These are phyloP conservation scores for Apiospora koreana DNA, from an alignment of 2,329 filamentous ascomycete genomes.

Conservation along the genomic window DNA sequence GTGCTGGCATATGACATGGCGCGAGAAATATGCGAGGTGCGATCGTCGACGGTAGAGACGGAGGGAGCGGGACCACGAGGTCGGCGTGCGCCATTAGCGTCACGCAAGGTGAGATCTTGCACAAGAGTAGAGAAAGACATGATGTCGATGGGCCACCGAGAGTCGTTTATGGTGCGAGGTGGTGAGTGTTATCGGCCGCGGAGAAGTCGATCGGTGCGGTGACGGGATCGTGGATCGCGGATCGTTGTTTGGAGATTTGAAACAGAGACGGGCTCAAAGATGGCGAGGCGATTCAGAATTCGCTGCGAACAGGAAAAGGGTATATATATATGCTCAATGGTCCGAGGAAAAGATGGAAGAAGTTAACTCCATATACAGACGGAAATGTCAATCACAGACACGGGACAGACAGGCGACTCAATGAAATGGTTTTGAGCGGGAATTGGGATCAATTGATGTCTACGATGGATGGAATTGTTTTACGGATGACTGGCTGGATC, in stretches of 20 bases:
- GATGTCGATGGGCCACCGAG: conserved; percentile 16
- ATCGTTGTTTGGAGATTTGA: neutral
- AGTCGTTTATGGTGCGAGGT: neutral
- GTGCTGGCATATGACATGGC: conserved; percentile 69
- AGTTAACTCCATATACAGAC: neutral
- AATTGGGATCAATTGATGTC: neutral
- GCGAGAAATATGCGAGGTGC: conserved; percentile 61
- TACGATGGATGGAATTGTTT: neutral
- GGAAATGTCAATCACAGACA: neutral
- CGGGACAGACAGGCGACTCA: neutral
- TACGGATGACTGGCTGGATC: neutral
- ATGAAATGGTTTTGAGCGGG: neutral
- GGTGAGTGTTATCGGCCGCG: neutral
- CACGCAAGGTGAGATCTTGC: conserved; percentile 63
- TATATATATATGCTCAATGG: neutral
- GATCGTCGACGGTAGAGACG: conserved; percentile 60
- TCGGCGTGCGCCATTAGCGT: conserved; percentile 49
- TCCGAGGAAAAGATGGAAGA: neutral
- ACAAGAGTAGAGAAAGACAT: conserved; percentile 72
- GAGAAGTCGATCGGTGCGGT: neutral
- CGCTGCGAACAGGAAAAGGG: neutral
- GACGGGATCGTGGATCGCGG: neutral
- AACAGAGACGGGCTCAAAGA: neutral
- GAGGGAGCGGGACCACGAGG: conserved; percentile 42
- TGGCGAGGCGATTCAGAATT: neutral